Evolutionary conservation across 257 asterid species (phyloP).

Genomic region (Nemophila menziesii): DNA sequence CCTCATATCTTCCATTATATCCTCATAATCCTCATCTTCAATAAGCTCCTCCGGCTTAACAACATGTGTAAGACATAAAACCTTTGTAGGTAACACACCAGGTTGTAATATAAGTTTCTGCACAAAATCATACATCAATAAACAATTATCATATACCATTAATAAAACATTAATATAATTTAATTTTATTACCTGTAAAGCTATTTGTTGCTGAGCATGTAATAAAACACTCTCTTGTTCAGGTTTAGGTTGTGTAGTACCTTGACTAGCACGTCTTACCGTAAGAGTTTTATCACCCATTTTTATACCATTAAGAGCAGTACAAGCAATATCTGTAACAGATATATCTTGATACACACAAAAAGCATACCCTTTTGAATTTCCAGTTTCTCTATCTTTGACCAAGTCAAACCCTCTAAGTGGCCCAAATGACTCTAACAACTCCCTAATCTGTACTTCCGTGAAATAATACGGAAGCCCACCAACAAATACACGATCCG

Average conservation of each 20-base stretch:
- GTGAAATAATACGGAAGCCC: slow-evolving; percentile 95
- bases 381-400: slow-evolving; percentile 96
- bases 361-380: slow-evolving; percentile 98
- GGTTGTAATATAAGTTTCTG: slow-evolving; percentile 73
- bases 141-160: not conserved
- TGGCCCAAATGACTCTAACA: slow-evolving; percentile 91
- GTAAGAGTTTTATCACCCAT: slow-evolving; percentile 98
- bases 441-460: slow-evolving; percentile 85
- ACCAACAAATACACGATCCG: slow-evolving; percentile 92
- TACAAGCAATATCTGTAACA: slow-evolving; percentile 96
- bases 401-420: slow-evolving; percentile 93
- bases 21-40: slow-evolving; percentile 70
- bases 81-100: slow-evolving; percentile 51
- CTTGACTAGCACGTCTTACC: slow-evolving; percentile 94
- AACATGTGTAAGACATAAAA: slow-evolving; percentile 71
- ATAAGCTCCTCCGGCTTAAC: slow-evolving; percentile 59
- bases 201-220: slow-evolving; percentile 94
- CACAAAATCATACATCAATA: slow-evolving; percentile 10
- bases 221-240: slow-evolving; percentile 86
- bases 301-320: slow-evolving; percentile 95
- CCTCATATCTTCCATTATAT: slow-evolving; percentile 83
- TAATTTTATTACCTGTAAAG: slow-evolving; percentile 56
- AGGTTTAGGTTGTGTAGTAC: slow-evolving; percentile 74
- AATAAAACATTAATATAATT: not conserved
- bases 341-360: slow-evolving; percentile 88